Conservation (phyloP, 169 alveolate species). For the Plasmodium falciparum region DNA sequence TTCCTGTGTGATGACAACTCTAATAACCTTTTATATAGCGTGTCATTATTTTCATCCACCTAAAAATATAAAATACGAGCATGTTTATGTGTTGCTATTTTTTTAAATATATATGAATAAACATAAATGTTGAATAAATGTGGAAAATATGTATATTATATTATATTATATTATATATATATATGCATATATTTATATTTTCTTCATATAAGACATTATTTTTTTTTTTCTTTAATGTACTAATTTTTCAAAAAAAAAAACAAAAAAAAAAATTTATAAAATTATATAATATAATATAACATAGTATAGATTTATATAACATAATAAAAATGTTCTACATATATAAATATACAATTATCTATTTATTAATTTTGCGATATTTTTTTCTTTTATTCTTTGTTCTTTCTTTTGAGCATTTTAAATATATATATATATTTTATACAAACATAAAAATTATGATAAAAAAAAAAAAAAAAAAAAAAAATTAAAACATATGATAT, state of each 20-base stretch:
- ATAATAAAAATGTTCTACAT: not conserved
- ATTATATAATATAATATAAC: no score
- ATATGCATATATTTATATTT: no score
- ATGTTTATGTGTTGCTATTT: not conserved
- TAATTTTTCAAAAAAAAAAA: no score
- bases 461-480: not conserved
- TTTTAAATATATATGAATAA: not conserved
- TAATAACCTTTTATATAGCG: slow-evolving; percentile 26
- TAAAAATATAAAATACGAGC: not conserved
- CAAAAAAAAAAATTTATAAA: no score
- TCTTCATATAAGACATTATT: no score
- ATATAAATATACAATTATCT: not conserved
- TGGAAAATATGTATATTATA: not conserved
- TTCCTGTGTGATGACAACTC: slow-evolving; percentile 28
- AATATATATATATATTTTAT: not conserved
- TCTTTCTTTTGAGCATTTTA: not conserved
- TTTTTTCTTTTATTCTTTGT: not conserved
- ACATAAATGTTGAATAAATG: not conserved
- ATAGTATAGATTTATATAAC: not conserved
- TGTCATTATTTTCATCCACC: slow-evolving; percentile 69
- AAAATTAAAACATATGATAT: slow-evolving; percentile 10
- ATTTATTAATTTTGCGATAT: no score
- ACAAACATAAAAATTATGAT: slow-evolving; percentile 2
- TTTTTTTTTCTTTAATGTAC: no score
- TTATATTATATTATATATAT: no score